Base-by-base conservation (phyloP, 345 rosid species). In the Adansonia digitata region DNA sequence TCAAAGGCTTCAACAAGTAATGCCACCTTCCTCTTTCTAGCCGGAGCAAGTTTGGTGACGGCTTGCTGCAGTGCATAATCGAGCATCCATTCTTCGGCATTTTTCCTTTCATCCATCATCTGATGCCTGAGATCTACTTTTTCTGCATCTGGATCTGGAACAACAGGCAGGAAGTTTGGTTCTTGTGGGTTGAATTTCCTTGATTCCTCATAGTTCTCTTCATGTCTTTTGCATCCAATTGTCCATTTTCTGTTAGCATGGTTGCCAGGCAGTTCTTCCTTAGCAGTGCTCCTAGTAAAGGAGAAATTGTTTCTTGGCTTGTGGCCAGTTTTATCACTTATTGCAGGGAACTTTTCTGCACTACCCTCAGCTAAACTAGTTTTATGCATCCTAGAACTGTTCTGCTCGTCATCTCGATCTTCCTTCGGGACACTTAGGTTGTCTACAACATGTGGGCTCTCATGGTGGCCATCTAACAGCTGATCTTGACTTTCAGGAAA, bases 1-100 rank as follows among this genome's bases (percentile, higher is more conserved):
- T 96, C 98, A 40, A 96, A 96, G 45, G 98, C 99, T 83, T 92
- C 97, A 18, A 92, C 95, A 1, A 96, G 98, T 73, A 96, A 83
- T 78, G 91, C 90, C 65, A 96, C 99, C 80, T 93, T 96, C 78
- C 82, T 89, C 81, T 88, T 90, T 81, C 88, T 84, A 48, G 91
- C 94, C 13, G 97, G 85, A 39, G 89, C 93, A 60, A 96, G 94
- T 77, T 86, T 88, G 52, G 86, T 84, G 61, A 96, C 95, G 0
- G 92, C 85, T 78, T 85, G 88, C 77, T 84, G 92, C 69, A 96
- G 91, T 42, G 97, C 92, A 69, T 84, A 80, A 83, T 96, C 98
- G 51, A 93, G 74, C 99, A 93, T 96, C 99, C 98, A 93, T 76
- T 96, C 97, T 69, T 92, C 95, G 9, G 94, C 78, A 75, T 84